These are phyloP conservation scores for Marasmius tenuissimus DNA, from an alignment of 1,284 basidiomycete genomes.

Conservation along the genomic window DNA sequence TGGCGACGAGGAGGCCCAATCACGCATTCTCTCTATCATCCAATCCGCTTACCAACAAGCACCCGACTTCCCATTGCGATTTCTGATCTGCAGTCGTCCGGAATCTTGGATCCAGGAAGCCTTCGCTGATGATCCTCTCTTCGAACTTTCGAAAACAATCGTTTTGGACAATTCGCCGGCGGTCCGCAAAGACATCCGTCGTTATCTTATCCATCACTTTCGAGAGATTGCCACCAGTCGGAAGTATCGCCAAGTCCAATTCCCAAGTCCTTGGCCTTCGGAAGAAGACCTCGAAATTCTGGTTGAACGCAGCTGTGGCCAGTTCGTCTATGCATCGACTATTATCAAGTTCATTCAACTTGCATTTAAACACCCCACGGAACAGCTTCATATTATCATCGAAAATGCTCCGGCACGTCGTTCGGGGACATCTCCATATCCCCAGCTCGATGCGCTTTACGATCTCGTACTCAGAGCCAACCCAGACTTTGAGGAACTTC, in stretches of 20 bases:
- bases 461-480: constrained; percentile 1
- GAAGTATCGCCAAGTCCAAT: not conserved
- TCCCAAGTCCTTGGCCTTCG: constrained; percentile 9
- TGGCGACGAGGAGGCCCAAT: not conserved
- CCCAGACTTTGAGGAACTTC: not conserved
- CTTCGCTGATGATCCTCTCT: constrained; percentile 3
- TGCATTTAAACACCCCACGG: not conserved
- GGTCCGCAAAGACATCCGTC: not conserved
- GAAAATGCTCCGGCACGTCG: not conserved
- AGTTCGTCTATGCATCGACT: constrained; percentile 13
- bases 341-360: constrained; percentile 7
- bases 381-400: constrained; percentile 4
- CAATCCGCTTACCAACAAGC: not conserved
- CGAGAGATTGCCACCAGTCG: not conserved
- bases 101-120: constrained; percentile 14
- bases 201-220: not conserved
- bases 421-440: not conserved
- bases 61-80: constrained; percentile 12
- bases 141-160: not conserved
- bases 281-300: not conserved
- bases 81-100: constrained; percentile 19
- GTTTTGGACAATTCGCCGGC: not conserved
- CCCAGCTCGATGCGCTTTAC: constrained; percentile 10
- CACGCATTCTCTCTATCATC: not conserved
- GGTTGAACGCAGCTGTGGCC: not conserved